Base-by-base conservation (phyloP, 1,284 basidiomycete genomes). In the Sanghuangporus weigelae region DNA sequence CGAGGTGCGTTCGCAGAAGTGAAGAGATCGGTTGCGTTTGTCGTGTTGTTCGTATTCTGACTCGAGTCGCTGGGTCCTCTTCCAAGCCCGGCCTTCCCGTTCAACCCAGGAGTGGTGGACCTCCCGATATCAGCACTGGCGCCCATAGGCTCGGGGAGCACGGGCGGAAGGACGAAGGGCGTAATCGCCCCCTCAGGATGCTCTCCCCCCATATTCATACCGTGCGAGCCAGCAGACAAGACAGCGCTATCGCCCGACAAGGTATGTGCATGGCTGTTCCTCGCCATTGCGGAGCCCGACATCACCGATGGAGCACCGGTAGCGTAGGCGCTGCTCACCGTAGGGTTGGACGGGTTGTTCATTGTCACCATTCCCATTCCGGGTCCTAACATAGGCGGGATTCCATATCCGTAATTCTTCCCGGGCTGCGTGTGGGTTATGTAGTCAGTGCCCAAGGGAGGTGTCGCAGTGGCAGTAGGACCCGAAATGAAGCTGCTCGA, bases 111-210 rank as follows among this genome's bases (percentile, higher is more conserved):
- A 16, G 58, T 49, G 8, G 39, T 7, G 12, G 26, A 35, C 14
- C n/a, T 16, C 3, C 31, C 49, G 8, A 14, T 39, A 3, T 21
- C 48, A 38, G 31, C 31, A 2, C 50, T 42, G 8, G 2, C 10
- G 35, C 55, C 54, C 60, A 62, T 56, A 7, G 60, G 57, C 40
- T 44, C 62, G 7, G 58, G 48, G 35, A 54, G 42, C 10, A 23
- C 19, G 42, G 53, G 55, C 4, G 63, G 63, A 10, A 65, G 44
- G 7, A 62, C 40, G 19, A 58, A 65, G n/a, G 63, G 63, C 14
- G 19, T n/a, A 44, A 65, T 62, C 44, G 63, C 38, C 11, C 63
- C 63, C 26, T 65, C 63, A 10, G 57, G 56, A n/a, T 36, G 50
- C 23, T 50, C 59, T 19, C 49, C 44, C n/a, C 35, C 40, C 48